Evolutionary conservation across 2,329 filamentous ascomycete genomes (phyloP).

Genomic region (Colletotrichum neosansevieriae): DNA sequence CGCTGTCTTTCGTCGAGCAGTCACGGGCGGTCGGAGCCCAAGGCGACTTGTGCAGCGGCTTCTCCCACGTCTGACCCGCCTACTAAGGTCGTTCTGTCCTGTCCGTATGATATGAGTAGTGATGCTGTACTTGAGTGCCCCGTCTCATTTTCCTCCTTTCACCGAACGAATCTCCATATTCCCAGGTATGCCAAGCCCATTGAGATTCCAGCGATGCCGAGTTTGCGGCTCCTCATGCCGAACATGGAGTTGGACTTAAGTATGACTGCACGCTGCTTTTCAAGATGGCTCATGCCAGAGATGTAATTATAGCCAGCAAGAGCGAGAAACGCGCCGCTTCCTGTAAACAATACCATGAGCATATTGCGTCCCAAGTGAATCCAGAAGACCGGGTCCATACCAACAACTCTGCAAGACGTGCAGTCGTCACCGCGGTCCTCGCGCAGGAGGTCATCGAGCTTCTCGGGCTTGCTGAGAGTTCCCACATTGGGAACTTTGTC

Average conservation of each 20-base stretch:
- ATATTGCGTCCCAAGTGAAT: not conserved
- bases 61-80: not conserved
- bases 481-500: conserved; percentile 64
- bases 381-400: conserved; percentile 58
- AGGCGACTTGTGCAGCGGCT: not conserved
- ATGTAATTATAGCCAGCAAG: conserved; percentile 83
- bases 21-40: not conserved
- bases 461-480: conserved; percentile 70
- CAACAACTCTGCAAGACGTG: conserved; percentile 76
- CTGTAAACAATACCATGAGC: conserved; percentile 54
- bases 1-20: not conserved
- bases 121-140: not conserved
- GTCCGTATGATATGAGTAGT: conserved; percentile 14
- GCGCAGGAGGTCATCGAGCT: conserved; percentile 68
- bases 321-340: conserved; percentile 79
- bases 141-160: conserved; percentile 42
- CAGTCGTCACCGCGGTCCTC: conserved; percentile 74
- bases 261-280: conserved; percentile 73
- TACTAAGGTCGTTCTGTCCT: not conserved
- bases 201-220: conserved; percentile 77
- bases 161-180: conserved; percentile 74
- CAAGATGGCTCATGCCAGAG: conserved; percentile 79
- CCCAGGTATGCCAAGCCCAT: conserved; percentile 77
- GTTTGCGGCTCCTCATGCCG: conserved; percentile 76
- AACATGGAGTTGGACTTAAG: conserved; percentile 77